A percentile compares a stretch with the other conserved stretches of the same genome.
These are phyloP conservation scores for Blastobotrys petasosporus DNA, from an alignment of 1,139 yeast genomes.

Conservation along the genomic window DNA sequence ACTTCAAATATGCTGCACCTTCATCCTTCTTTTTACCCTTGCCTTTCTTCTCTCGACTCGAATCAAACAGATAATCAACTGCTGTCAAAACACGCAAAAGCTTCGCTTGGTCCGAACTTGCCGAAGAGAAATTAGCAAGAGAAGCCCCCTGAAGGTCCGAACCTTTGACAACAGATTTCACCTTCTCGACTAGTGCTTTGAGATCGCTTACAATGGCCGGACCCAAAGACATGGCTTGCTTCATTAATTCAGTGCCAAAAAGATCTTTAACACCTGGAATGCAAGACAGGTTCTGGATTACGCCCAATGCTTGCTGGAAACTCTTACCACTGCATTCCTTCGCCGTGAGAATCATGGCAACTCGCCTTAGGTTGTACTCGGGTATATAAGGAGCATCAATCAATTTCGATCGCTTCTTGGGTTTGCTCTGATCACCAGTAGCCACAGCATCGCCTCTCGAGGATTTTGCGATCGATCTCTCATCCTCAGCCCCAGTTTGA, in stretches of 20 bases:
- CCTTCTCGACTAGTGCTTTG: conserved; percentile 43
- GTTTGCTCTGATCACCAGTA: conserved; percentile 10
- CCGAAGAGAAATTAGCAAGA: conserved; percentile 65
- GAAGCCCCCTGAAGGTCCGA: conserved; percentile 48
- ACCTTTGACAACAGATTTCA: conserved; percentile 37
- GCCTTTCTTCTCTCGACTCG: conserved; percentile 23
- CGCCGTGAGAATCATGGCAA: conserved; percentile 67
- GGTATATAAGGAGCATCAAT: conserved; percentile 63
- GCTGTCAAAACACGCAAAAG: conserved; percentile 81
- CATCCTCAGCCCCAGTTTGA: conserved; percentile 7
- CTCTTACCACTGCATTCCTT: conserved; percentile 84
- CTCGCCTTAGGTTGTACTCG: conserved; percentile 52
- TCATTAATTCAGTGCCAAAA: conserved; percentile 64
- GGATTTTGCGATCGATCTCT: conserved; percentile 1
- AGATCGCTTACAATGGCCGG: conserved; percentile 53
- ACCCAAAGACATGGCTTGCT: conserved; percentile 59
- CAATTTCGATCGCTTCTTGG: conserved; percentile 16
- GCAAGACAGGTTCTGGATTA: conserved; percentile 71
- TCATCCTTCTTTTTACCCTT: conserved; percentile 29
- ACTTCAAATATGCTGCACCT: conserved; percentile 39
- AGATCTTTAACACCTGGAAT: conserved; percentile 57
- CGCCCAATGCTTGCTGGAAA: conserved; percentile 75
- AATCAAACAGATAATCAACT: conserved; percentile 71
- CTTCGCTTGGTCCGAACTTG: conserved; percentile 85
- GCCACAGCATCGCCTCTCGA: conserved; percentile 13